Base-by-base conservation (phyloP, 768 basidiomycete species). In the Lyophyllum decastes region DNA sequence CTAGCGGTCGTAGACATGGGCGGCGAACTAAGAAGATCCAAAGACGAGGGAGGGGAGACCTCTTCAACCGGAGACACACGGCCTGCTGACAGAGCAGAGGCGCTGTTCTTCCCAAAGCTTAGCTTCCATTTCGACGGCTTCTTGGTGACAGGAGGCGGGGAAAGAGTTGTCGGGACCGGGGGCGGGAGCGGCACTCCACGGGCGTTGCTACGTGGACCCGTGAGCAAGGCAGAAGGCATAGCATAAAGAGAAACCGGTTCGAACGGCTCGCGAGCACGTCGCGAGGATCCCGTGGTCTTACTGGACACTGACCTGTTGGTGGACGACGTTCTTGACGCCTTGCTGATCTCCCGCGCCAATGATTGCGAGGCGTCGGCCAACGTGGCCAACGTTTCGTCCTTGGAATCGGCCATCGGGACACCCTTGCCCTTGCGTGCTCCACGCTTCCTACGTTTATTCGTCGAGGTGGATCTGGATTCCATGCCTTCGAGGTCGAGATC, bases 111-210 rank as follows among this genome's bases (percentile, higher is more conserved):
- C 60, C 90, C 79, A 71, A 93, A 89, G 64, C 86, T 78, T 65
- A 91, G 78, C 73, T 89, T 91, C 91, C 94, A 88, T 67, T 87
- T 92, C n/a, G 89, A 92, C 52, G 89, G 78, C 78, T 94, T 94
- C 79, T 92, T 94, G 55, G 81, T 76, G 33, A 81, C 75, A 24
- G 83, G 74, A 7, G 71, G 60, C 12, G 76, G 59, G 0, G 73
- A 56, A 24, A 55, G 25, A 22, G 59, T 34, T 49, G 68, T 60
- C 21, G 67, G 58, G 49, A 68, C 52, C 33, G 69, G 58, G 21
- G 69, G 58, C n/a, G 65, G 62, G 24, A 62, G 19, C 2, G 47
- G 58, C n/a, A 38, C 55, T 41, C 60, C 55, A 49, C 63, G 59
- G 49, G 55, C 60, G 47, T 48, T 58, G 47, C 58, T 65, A 41